Base-by-base conservation (phyloP, 768 basidiomycete species). In the Cystobasidium tubakii region DNA sequence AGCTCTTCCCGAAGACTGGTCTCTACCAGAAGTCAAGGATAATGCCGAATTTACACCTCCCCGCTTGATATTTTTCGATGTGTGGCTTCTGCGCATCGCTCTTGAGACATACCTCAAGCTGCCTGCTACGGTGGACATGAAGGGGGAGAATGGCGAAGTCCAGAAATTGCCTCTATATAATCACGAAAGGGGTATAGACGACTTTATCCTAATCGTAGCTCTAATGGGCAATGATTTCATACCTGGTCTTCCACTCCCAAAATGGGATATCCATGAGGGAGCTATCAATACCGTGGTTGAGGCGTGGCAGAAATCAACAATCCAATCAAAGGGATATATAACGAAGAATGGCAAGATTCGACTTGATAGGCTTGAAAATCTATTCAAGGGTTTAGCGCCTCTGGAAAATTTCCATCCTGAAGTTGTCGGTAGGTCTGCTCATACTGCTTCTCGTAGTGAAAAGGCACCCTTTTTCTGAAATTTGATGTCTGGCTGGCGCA, bases 11-110 rank as follows among this genome's bases (percentile, higher is more conserved):
- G 39, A 67, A 21, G 66, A 67, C 66, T 53, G 44, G 39, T 31
- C 46, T 43, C 12, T 53, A 25, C 42, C 39, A 23, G 46, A 12
- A n/a, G 42, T 23, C 3, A 36, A 67, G 43, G 42, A 43, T 17
- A 60, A 34, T 25, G 33, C 13, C 10, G 33, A 60, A 29, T 71
- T 55, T 21, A 13, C 21, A 3, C 69, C 55, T 4, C 69, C 69
- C 1, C 19, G 34, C 21, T 31, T 71, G 3, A 71, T 71, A 4
- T 71, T 71, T 31, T 71, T 71, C 69, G 69, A 71, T 53, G 54
- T 71, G 10, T 71, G 55, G 33, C 53, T 71, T 33, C 54, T 71
- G 9, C 25, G 55, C 19, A 33, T 33, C 4, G 50, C 53, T 39
- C 25, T 71, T 1, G 29, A 33, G 13, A 53, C 69, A 27, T 71